Evolutionary conservation across 2,329 filamentous ascomycete species (phyloP).

Genomic region (Tolypocladium ophioglossoides): DNA sequence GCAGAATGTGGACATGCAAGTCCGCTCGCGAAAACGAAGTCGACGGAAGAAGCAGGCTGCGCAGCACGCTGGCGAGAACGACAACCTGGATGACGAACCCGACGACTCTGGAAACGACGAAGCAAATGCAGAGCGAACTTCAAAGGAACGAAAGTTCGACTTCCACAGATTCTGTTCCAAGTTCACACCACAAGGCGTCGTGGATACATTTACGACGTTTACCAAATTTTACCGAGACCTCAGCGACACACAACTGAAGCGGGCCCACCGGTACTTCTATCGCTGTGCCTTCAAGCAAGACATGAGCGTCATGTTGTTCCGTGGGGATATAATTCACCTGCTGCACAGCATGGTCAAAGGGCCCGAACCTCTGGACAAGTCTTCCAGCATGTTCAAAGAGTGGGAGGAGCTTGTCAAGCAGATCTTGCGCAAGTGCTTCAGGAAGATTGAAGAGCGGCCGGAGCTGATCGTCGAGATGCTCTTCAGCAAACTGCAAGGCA

Average conservation of each 20-base stretch:
- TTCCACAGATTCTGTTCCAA: constrained; percentile 73
- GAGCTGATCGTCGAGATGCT: constrained; percentile 84
- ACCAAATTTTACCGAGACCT: constrained; percentile 74
- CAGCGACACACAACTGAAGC: constrained; percentile 69
- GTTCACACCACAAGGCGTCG: constrained; percentile 73
- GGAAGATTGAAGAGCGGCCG: constrained; percentile 76
- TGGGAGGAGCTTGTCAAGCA: constrained; percentile 88
- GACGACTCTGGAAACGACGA: constrained; percentile 66
- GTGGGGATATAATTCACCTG: constrained; percentile 80
- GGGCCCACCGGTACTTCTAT: constrained; percentile 89
- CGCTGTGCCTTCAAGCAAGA: constrained; percentile 92
- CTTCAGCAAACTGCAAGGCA: constrained; percentile 83
- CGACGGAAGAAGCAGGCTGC: constrained; percentile 62
- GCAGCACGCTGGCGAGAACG: constrained; percentile 21
- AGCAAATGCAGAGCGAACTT: constrained; percentile 56
- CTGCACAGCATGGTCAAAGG: constrained; percentile 91
- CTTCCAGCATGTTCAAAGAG: constrained; percentile 62
- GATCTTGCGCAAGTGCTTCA: constrained; percentile 69
- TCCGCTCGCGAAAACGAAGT: constrained; percentile 68
- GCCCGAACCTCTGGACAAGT: constrained; percentile 61
- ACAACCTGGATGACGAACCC: constrained; percentile 39
- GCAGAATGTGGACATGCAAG: constrained; percentile 86
- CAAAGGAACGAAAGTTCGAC: constrained; percentile 85
- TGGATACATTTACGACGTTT: constrained; percentile 82
- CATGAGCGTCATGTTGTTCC: constrained; percentile 76